phyloP scores from a whole-genome alignment of 1,139 yeast genomes.

The Hyphopichia fennica region DNA sequence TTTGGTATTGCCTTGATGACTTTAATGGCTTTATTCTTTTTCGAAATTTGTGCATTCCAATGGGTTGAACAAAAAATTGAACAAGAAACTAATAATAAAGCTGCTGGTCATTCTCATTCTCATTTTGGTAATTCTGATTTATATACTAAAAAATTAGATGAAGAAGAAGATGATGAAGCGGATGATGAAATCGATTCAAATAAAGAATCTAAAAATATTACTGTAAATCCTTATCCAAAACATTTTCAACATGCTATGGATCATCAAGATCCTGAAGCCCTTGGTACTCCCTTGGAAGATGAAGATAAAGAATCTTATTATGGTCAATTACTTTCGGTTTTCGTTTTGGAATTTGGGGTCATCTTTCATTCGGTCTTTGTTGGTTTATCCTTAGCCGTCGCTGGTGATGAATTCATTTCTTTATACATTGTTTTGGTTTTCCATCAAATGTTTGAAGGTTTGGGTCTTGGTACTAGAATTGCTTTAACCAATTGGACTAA shows the following conservation, averaged over 20 bases:
- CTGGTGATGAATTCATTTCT: slow-evolving; percentile 71
- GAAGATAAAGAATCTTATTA: slow-evolving; percentile 39
- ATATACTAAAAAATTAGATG: slow-evolving; percentile 25
- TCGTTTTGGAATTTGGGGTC: slow-evolving; percentile 76
- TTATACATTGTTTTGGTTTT: slow-evolving; percentile 79
- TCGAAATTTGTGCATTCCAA: slow-evolving; percentile 57
- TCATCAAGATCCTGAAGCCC: slow-evolving; percentile 56
- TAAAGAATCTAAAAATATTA: slow-evolving; percentile 9
- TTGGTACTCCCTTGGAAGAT: slow-evolving; percentile 41
- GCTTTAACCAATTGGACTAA: slow-evolving; percentile 72
- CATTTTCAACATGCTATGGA: slow-evolving; percentile 51
- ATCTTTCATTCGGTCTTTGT: slow-evolving; percentile 80
- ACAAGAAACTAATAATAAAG: slow-evolving; percentile 12
- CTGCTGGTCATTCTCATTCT: slow-evolving; percentile 41
- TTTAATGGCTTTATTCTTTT: slow-evolving; percentile 50
- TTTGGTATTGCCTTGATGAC: slow-evolving; percentile 62
- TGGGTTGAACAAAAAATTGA: slow-evolving; percentile 41
- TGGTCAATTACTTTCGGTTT: slow-evolving; percentile 47
- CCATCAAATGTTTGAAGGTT: slow-evolving; percentile 92
- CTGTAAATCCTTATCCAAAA: slow-evolving; percentile 28
- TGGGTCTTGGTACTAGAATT: slow-evolving; percentile 86
- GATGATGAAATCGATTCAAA: slow-evolving; percentile 17
- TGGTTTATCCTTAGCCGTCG: slow-evolving; percentile 71
- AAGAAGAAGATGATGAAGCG: slow-evolving; percentile 14
- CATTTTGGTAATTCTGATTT: slow-evolving; percentile 48